Evolutionary conservation across 2,329 filamentous ascomycete species (phyloP).

Genomic region (Colletotrichum liaoningense): DNA sequence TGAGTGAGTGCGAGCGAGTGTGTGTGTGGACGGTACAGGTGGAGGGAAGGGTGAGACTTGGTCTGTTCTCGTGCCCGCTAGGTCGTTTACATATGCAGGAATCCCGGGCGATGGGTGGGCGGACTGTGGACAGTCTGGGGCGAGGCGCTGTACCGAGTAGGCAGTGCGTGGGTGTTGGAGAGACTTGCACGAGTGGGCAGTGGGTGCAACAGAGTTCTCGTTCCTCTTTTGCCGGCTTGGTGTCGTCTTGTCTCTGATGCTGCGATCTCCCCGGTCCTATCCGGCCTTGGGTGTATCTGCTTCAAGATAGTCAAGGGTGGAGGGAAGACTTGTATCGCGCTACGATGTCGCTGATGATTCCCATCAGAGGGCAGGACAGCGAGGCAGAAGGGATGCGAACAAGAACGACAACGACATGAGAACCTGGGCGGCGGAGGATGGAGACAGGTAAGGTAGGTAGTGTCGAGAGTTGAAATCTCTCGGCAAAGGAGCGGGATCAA

Average conservation of each 20-base stretch:
- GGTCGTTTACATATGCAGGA: conserved; percentile 29
- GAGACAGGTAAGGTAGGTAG: not conserved
- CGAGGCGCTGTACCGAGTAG: not conserved
- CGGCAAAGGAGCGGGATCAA: conserved; percentile 2
- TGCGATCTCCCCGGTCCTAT: not conserved
- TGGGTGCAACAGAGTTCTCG: conserved; percentile 3
- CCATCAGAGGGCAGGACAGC: not conserved
- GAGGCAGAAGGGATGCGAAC: not conserved
- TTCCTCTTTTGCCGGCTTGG: not conserved
- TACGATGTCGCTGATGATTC: not conserved
- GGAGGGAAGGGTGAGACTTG: conserved; percentile 17
- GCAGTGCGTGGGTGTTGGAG: not conserved
- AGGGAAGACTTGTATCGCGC: not conserved
- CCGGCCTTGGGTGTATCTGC: not conserved
- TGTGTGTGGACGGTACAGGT: conserved; percentile 7
- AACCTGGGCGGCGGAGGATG: not conserved
- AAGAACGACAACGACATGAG: not conserved
- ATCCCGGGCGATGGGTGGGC: conserved; percentile 16
- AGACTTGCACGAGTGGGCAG: too few relatives aligned
- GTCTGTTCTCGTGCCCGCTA: conserved; percentile 29
- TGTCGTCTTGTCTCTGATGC: not conserved
- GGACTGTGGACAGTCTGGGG: conserved; percentile 15
- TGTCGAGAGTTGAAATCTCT: not conserved
- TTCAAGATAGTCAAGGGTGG: not conserved
- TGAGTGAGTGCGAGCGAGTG: not conserved